Percentiles rank a stretch among this genome's conserved stretches.
phyloP scores from a whole-genome alignment of 495 filamentous ascomycete species.

The Amphirosellinia nigrospora region DNA sequence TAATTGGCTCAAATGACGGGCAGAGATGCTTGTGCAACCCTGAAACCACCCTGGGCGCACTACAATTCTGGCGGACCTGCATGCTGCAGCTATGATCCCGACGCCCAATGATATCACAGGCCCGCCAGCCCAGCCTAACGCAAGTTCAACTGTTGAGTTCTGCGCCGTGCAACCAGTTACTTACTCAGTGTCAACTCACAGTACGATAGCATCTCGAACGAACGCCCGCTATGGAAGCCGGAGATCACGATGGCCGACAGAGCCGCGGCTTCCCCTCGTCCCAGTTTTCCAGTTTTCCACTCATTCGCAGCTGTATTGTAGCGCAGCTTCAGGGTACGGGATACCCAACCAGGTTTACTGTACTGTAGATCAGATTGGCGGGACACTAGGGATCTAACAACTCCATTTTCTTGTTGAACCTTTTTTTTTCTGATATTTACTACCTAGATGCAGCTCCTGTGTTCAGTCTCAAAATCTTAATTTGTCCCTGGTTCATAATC shows the following conservation, averaged over 20 bases:
- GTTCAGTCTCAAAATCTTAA: neutral
- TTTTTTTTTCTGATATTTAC: neutral
- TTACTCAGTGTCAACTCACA: neutral
- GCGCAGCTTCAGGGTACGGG: neutral
- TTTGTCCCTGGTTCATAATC: too few species aligned
- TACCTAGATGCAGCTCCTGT: neutral
- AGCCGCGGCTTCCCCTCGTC: constrained; percentile 9
- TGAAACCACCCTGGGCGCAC: neutral
- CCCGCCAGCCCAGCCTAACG: neutral
- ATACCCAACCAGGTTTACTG: neutral
- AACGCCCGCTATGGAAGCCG: neutral
- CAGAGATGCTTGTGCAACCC: neutral
- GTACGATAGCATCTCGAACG: constrained; percentile 2
- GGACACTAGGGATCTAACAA: neutral
- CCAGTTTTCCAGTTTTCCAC: constrained; percentile 1
- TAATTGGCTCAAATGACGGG: constrained; percentile 10
- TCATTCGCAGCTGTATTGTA: neutral
- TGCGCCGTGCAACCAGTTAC: constrained; percentile 1
- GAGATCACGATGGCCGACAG: neutral
- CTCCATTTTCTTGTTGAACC: constrained; percentile 16
- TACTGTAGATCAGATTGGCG: constrained; percentile 1
- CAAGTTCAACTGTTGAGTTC: constrained; percentile 27
- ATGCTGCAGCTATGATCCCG: neutral
- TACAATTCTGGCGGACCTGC: constrained; percentile 8
- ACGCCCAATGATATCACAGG: constrained; percentile 25